phyloP scores from a whole-genome alignment of 257 asterid genomes.

The Gentiana dahurica region DNA sequence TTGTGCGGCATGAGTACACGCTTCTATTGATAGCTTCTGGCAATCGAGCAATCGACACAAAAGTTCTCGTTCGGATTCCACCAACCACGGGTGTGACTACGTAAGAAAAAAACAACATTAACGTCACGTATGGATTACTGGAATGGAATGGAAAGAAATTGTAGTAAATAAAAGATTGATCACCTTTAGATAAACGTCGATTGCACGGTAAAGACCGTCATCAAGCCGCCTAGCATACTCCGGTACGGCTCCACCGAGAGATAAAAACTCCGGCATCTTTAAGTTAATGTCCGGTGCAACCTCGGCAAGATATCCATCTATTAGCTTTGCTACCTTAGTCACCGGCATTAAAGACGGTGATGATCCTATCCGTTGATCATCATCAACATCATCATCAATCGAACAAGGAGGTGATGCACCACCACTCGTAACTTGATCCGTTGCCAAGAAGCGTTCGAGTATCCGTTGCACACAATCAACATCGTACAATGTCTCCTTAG shows the following conservation, averaged over 20 bases:
- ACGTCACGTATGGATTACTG: too few species aligned
- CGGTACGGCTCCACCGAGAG: constrained; percentile 46
- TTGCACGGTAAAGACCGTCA: constrained; percentile 62
- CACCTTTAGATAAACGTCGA: constrained; percentile 64
- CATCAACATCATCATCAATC: constrained; percentile 37
- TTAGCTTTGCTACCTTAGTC: constrained; percentile 50
- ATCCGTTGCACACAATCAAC: constrained; percentile 43
- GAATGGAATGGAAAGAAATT: not conserved
- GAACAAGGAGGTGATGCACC: too few species aligned
- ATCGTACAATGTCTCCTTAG: constrained; percentile 50
- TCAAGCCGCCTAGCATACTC: constrained; percentile 61
- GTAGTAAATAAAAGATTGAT: not conserved
- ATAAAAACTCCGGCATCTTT: constrained; percentile 44
- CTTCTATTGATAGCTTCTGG: constrained; percentile 61
- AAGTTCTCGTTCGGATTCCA: constrained; percentile 41
- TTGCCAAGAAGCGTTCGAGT: constrained; percentile 44
- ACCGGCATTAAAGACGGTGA: constrained; percentile 45
- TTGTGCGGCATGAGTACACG: constrained; percentile 63
- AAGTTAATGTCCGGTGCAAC: constrained; percentile 59
- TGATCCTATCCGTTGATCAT: constrained; percentile 41
- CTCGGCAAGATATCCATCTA: constrained; percentile 58
- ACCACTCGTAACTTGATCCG: constrained; percentile 42
- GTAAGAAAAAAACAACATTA: not conserved
- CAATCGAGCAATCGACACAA: constrained; percentile 53
- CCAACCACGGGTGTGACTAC: constrained; percentile 48